A percentile compares a stretch with the other conserved stretches of the same genome.
Conservation (phyloP, 768 basidiomycete genomes). For the Chalciporus chontae region DNA sequence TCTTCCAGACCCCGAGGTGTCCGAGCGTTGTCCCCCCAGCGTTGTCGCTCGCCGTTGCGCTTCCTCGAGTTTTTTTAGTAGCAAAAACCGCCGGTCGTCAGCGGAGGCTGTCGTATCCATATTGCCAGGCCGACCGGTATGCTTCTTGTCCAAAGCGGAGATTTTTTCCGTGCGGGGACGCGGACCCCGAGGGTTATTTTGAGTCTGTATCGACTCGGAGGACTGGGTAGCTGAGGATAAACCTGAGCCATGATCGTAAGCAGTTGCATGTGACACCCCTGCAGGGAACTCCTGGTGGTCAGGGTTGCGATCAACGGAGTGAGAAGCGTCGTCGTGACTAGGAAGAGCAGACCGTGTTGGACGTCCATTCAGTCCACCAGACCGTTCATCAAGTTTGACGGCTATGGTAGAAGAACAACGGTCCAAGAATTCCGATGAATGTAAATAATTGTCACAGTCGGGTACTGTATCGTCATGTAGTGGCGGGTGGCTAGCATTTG, state of each 20-base stretch:
- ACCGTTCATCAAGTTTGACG: neutral
- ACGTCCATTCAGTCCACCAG: constrained; percentile 2
- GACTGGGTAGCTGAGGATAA: neutral
- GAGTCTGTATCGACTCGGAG: neutral
- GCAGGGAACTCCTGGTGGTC: neutral
- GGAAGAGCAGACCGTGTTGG: constrained; percentile 1
- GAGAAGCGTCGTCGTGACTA: neutral
- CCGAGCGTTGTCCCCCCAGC: constrained; percentile 5
- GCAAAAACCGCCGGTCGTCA: constrained; percentile 27
- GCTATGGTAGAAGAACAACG: constrained; percentile 19
- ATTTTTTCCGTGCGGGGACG: neutral
- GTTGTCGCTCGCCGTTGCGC: constrained; percentile 37
- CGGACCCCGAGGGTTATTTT: neutral
- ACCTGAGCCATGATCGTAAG: neutral
- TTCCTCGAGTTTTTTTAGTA: constrained; percentile 42
- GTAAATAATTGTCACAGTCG: neutral
- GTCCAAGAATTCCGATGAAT: constrained; percentile 22
- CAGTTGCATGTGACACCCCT: neutral
- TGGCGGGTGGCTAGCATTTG: neutral
- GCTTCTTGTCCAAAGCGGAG: neutral
- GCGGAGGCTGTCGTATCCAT: neutral
- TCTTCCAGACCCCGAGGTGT: neutral
- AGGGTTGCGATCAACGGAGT: neutral
- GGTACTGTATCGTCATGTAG: neutral
- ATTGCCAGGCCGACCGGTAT: constrained; percentile 1